A percentile compares a stretch with the other conserved stretches of the same genome.
phyloP scores from a whole-genome alignment of 805 yeast genomes.

The Jamesozyma lodderae region DNA sequence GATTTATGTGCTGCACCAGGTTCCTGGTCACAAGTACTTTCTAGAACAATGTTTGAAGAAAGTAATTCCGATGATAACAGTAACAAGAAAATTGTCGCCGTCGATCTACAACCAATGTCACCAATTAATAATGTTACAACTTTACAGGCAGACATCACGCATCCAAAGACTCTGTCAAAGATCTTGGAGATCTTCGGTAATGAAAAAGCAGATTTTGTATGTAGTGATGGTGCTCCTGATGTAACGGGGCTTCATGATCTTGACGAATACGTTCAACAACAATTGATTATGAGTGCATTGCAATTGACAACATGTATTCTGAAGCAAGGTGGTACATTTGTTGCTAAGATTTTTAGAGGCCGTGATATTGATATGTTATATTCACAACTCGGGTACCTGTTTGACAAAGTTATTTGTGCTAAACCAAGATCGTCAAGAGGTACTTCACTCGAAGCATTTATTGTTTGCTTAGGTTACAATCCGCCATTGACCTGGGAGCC shows the following conservation, averaged over 20 bases:
- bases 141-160: conserved; percentile 94
- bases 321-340: conserved; percentile 85
- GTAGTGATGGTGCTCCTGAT: conserved; percentile 98
- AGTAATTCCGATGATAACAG: conserved; percentile 24
- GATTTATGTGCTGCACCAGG: conserved; percentile 99
- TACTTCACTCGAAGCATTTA: conserved; percentile 85
- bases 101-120: conserved; percentile 94
- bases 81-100: conserved; percentile 74
- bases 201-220: conserved; percentile 87
- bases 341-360: conserved; percentile 94
- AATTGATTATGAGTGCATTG: conserved; percentile 80
- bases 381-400: conserved; percentile 80
- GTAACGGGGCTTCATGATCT: conserved; percentile 95
- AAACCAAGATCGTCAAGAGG: conserved; percentile 95
- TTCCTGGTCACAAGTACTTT: conserved; percentile 94
- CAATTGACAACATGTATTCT: conserved; percentile 85
- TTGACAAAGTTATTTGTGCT: conserved; percentile 85
- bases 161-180: conserved; percentile 73
- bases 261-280: conserved; percentile 96
- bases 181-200: conserved; percentile 82
- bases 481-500: conserved; percentile 87
- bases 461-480: conserved; percentile 80
- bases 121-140: conserved; percentile 89
- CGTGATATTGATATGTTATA: conserved; percentile 89
- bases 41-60: conserved; percentile 51